These are phyloP conservation scores for Aspergillus cavernicola DNA, from an alignment of 495 filamentous ascomycete species.

Conservation along the genomic window DNA sequence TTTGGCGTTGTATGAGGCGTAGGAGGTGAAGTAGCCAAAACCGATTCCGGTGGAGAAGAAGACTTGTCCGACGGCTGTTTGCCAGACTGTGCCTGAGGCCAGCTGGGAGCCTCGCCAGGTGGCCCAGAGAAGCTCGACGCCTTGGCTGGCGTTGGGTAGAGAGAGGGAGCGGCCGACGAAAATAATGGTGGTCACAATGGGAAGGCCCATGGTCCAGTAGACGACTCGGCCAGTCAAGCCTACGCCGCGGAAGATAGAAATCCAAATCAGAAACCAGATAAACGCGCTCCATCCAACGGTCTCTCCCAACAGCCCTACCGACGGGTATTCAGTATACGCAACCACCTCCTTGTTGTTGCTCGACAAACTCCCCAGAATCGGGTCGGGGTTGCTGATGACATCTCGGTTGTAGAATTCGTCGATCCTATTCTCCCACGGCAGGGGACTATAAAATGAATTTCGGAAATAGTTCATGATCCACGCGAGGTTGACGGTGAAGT, in stretches of 20 bases:
- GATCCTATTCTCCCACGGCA: conserved; percentile 34
- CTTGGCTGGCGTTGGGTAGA: conserved; percentile 30
- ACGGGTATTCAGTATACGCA: conserved; percentile 23
- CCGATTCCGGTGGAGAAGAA: conserved; percentile 27
- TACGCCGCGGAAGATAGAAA: conserved; percentile 37
- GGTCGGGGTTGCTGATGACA: conserved; percentile 28
- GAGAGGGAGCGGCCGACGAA: conserved; percentile 31
- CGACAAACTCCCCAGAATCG: conserved; percentile 21
- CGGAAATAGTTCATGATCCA: conserved; percentile 45
- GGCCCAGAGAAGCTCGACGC: conserved; percentile 26
- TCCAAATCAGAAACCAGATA: conserved; percentile 38
- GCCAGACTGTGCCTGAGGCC: conserved; percentile 26
- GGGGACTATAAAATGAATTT: conserved; percentile 32
- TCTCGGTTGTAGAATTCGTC: conserved; percentile 34
- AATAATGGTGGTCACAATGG: conserved; percentile 37
- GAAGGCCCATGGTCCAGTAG: conserved; percentile 44
- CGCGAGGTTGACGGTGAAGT: conserved; percentile 36
- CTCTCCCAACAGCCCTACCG: conserved; percentile 26
- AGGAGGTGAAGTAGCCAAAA: conserved; percentile 28
- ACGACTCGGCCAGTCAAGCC: conserved; percentile 39
- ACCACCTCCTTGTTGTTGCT: conserved; percentile 14
- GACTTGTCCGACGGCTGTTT: conserved; percentile 26
- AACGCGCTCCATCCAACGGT: conserved; percentile 38
- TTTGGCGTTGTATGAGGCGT: conserved; percentile 26
- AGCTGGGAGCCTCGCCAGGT: conserved; percentile 24